These are phyloP conservation scores for Mortierella sp. DNA, from an alignment of 371 early-diverging fungal genomes.

Conservation along the genomic window DNA sequence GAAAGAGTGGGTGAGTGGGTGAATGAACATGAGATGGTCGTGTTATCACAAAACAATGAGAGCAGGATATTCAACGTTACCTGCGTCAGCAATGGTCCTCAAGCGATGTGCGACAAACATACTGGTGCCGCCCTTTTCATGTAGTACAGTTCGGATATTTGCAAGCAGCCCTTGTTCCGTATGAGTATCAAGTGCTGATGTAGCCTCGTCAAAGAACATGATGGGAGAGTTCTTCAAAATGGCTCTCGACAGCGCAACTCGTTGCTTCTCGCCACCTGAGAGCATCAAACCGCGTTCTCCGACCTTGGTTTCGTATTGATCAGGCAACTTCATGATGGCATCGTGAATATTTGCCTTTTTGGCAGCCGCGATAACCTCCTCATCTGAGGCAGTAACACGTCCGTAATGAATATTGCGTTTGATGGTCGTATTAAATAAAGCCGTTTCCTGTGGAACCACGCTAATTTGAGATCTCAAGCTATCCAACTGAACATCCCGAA, in stretches of 20 bases:
- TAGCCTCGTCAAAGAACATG: conserved; percentile 93
- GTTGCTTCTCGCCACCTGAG: conserved; percentile 90
- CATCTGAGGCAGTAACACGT: conserved; percentile 61
- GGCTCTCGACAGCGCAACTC: conserved; percentile 80
- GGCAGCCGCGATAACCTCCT: conserved; percentile 73
- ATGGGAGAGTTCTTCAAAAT: conserved; percentile 86
- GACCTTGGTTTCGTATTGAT: conserved; percentile 77
- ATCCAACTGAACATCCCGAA: conserved; percentile 75
- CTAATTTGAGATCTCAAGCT: conserved; percentile 82
- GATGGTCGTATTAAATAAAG: conserved; percentile 82
- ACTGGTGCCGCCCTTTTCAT: conserved; percentile 73
- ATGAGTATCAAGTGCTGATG: conserved; percentile 91
- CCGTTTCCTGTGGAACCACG: conserved; percentile 87
- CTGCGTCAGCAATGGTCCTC: conserved; percentile 83
- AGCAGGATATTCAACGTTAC: conserved; percentile 48
- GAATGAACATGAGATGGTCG: no score
- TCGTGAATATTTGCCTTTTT: conserved; percentile 72
- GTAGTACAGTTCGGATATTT: conserved; percentile 80
- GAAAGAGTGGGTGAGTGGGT: no score
- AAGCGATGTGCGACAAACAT: conserved; percentile 86
- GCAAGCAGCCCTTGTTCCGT: conserved; percentile 89
- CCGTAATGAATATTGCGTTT: conserved; percentile 82
- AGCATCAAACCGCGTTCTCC: conserved; percentile 89
- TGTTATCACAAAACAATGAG: not conserved
- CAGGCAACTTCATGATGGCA: conserved; percentile 70